Evolutionary conservation across 805 yeast species (phyloP), one percentile per base, ranked within the genome.

Genomic region (Wickerhamomyces strasburgensis): DNA sequence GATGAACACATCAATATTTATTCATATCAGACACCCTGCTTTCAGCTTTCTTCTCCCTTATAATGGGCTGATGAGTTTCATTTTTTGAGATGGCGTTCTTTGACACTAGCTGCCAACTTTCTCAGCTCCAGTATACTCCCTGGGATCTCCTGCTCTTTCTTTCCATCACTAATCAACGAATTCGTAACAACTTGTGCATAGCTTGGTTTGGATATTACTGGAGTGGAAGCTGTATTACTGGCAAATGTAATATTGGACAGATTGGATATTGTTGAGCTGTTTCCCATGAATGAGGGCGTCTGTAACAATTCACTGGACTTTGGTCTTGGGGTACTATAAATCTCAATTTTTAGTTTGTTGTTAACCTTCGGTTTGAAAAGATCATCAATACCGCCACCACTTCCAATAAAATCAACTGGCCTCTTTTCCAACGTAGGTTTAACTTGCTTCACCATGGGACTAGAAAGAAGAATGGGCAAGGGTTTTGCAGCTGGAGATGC

Each of bases 301-400:
- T 54, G 57, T 9, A 50, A 29, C 21, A 53, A n/a, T 6, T 51
- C 52, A 18, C 56, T 49, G 9, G 59, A 54, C 35, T 53, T 54
- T 5, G 57, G 56, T 36, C 54, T 49, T 33, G 59, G 59, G 7
- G 59, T 54, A 28, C 44, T 41, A 30, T 50, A 54, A 17, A 51
- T 46, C 8, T 50, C 47, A 27, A 49, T 33, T 24, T 51, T 51
- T 3, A 27, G 1, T 34, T 46, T 50, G n/a, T 29, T 26, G 27
- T 37, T 42, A 19, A 33, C 33, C n/a, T 14, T 15, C 9, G 40
- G 27, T 8, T 41, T 35, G 34, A 45, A 41, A 14, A 41, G 14
- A 10, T 43, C 42, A 24, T 34, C 36, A 18, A 43, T 21, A 21
- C 25, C 11, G n/a, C n/a, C n/a, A 21, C 25, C 25, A 21, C 25